Evolutionary conservation across 2,329 filamentous ascomycete genomes (phyloP), one percentile per base, ranked within the genome.

Genomic region (Magnaporthiopsis rhizophila): DNA sequence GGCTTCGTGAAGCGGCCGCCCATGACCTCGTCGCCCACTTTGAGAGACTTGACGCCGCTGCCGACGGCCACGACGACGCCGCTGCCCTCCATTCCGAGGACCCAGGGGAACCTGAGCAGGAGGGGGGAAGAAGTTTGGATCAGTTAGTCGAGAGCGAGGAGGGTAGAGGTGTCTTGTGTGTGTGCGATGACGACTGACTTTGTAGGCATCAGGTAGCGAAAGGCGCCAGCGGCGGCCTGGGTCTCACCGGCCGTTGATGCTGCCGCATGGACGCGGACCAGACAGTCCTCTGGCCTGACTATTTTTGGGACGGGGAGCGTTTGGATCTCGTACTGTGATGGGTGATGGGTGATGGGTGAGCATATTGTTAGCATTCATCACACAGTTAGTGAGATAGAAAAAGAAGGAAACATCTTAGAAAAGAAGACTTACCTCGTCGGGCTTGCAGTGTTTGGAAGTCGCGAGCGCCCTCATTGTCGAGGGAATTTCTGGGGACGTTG

Each of bases 241-340:
- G 75, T 73, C 18, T 81, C 77, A 0, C 73, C 73, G 0, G 74
- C 74, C n/a, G 71, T 69, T 3, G 79, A 71, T 0, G 69, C 68
- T 2, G 71, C 74, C 3, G 78, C 75, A 56, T 78, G 73, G 34
- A 81, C 71, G 21, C 71, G 71, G 13, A 81, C 65, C 2, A 84
- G 69, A 1, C 85, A 71, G 4, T 83, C 74, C 34, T 78, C 72
- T 1, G 79, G 75, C 8, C 72, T 68, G 3, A 71, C 72, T 61
- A 84, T 79, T n/a, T 67, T 68, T 0, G 82, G 81, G 3, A 77
- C 72, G 0, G 80, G 78, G n/a, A 80, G 64, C 4, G 80, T 76
- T 5, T 69, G 65, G 21, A 83, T 66, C 30, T 78, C 73, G 65
- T 77, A 81, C 11, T 66, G 45, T n/a, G 21, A n/a, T n/a, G 21